Conservation (phyloP, 2,329 filamentous ascomycete species). For the Incumbomyces lentus region DNA sequence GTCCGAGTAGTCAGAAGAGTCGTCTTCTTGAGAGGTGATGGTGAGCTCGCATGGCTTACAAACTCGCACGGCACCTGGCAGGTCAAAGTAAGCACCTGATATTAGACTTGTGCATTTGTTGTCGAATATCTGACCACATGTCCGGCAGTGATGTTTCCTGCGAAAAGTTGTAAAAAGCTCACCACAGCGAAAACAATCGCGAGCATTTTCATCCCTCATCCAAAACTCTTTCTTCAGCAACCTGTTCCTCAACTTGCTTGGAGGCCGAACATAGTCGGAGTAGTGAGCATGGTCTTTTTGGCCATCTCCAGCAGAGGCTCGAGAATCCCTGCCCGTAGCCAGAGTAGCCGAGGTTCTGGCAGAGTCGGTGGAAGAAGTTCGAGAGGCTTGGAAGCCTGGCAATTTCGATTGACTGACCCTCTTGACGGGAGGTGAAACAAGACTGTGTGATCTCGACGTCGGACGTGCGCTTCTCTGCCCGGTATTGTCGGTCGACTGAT, state of each 20-base stretch:
- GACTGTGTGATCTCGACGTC: slow-evolving; percentile 8
- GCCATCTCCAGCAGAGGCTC: not conserved
- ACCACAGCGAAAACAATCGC: slow-evolving; percentile 89
- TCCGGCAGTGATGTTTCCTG: slow-evolving; percentile 89
- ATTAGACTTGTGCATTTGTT: slow-evolving; percentile 92
- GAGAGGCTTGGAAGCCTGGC: slow-evolving; percentile 33
- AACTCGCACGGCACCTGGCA: slow-evolving; percentile 71
- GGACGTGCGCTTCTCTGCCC: slow-evolving; percentile 10
- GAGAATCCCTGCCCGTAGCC: not conserved
- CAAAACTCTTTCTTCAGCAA: slow-evolving; percentile 92
- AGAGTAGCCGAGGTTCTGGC: slow-evolving; percentile 25
- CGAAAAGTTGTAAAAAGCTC: slow-evolving; percentile 86
- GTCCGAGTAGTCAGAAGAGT: slow-evolving; percentile 83
- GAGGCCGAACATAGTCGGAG: slow-evolving; percentile 38
- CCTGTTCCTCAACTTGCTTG: slow-evolving; percentile 65
- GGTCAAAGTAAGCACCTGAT: slow-evolving; percentile 75
- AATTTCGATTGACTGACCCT: slow-evolving; percentile 37
- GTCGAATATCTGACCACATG: slow-evolving; percentile 97
- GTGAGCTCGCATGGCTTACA: slow-evolving; percentile 89
- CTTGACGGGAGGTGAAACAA: slow-evolving; percentile 18
- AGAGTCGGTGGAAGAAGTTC: slow-evolving; percentile 31
- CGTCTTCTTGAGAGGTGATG: slow-evolving; percentile 81
- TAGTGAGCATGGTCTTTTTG: slow-evolving; percentile 1
- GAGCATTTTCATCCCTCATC: slow-evolving; percentile 98
- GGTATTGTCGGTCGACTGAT: not conserved